phyloP scores from a whole-genome alignment of 2,329 filamentous ascomycete genomes.

The Diaporthe humulicola region DNA sequence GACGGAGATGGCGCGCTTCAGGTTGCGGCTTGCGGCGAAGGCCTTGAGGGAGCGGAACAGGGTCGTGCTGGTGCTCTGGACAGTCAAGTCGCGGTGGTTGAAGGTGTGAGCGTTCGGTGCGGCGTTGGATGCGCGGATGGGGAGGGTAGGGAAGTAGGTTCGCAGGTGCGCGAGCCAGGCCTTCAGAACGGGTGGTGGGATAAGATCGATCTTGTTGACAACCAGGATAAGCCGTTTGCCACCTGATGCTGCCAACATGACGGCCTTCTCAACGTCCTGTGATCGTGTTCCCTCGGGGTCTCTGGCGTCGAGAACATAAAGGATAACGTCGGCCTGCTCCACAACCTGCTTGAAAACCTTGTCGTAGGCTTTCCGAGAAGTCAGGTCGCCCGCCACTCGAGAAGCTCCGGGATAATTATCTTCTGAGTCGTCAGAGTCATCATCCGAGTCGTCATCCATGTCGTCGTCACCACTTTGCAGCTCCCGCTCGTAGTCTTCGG shows the following conservation, averaged over 20 bases:
- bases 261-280: constrained; percentile 88
- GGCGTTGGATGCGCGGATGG: constrained; percentile 85
- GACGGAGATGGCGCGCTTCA: constrained; percentile 91
- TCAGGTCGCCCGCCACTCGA: constrained; percentile 65
- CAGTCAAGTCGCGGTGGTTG: constrained; percentile 90
- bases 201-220: constrained; percentile 95
- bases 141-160: constrained; percentile 91
- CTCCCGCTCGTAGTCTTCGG: constrained; percentile 79
- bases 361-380: constrained; percentile 89
- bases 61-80: constrained; percentile 86
- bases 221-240: constrained; percentile 92
- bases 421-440: constrained; percentile 64
- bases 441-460: constrained; percentile 51
- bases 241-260: constrained; percentile 88
- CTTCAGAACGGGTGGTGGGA: constrained; percentile 85
- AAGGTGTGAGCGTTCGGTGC: constrained; percentile 91
- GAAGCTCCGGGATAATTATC: constrained; percentile 64
- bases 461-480: constrained; percentile 71
- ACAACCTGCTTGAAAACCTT: constrained; percentile 96
- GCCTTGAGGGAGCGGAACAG: constrained; percentile 92
- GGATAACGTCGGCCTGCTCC: constrained; percentile 87
- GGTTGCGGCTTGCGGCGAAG: constrained; percentile 83
- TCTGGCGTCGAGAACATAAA: constrained; percentile 93
- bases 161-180: constrained; percentile 88
- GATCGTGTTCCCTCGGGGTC: constrained; percentile 93